phyloP scores from a whole-genome alignment of 75 land plant genomes.

The Pinus tabuliformis region DNA sequence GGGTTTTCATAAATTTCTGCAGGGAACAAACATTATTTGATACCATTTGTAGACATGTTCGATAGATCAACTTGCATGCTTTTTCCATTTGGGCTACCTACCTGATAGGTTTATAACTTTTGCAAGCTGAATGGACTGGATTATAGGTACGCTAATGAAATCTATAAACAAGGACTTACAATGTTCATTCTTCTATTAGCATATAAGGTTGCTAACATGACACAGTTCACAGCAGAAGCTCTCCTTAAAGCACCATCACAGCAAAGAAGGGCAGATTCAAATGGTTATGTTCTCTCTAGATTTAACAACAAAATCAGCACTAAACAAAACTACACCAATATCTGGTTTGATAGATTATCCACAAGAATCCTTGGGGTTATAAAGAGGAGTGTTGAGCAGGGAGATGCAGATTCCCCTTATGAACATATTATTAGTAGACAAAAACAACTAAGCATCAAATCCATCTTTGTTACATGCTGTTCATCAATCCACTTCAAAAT shows the following conservation, averaged over 20 bases:
- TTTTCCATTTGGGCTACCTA: no score
- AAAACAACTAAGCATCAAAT: conserved; percentile 27
- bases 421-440: conserved; percentile 10
- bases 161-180: no score
- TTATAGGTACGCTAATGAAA: no score
- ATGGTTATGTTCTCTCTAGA: conserved; percentile 14
- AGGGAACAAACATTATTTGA: no score
- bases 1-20: no score
- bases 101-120: no score
- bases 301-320: conserved; percentile 16
- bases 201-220: conserved; percentile 36
- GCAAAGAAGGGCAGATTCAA: conserved; percentile 29
- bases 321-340: conserved; percentile 2
- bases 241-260: conserved; percentile 45
- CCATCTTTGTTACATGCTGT: conserved; percentile 60
- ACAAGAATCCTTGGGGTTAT: conserved; percentile 51
- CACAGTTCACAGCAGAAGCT: conserved; percentile 32
- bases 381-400: conserved; percentile 18
- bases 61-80: no score
- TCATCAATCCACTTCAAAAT: conserved; percentile 31
- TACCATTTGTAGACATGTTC: no score
- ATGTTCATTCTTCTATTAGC: conserved; percentile 9
- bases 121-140: no score
- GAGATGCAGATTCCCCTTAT: conserved; percentile 12
- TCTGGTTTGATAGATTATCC: conserved; percentile 40